Conservation (phyloP, 371 early-diverging fungal genomes). For the Vavraia culicis region DNA sequence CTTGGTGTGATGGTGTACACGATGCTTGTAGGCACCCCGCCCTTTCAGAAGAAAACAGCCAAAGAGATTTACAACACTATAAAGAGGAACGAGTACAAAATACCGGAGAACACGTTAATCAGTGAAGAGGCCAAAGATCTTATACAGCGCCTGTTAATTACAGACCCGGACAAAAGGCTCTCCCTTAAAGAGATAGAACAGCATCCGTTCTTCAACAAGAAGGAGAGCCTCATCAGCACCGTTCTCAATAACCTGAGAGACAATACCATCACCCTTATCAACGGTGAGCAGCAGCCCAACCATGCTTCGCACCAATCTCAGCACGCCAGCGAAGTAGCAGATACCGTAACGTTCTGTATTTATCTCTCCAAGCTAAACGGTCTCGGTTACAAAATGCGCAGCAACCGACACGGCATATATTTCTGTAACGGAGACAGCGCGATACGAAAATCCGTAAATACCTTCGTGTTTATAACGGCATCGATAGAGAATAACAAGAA, state of each 20-base stretch:
- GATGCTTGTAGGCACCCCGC: conserved; percentile 68
- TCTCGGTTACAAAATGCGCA: conserved; percentile 56
- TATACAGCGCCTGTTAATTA: conserved; percentile 55
- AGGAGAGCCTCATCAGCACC: conserved; percentile 16
- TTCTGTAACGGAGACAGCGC: conserved; percentile 60
- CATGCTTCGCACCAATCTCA: background rate
- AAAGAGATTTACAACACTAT: conserved; percentile 61
- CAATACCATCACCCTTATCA: conserved; percentile 2
- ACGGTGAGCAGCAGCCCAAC: conserved; percentile 22
- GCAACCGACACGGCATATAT: conserved; percentile 54
- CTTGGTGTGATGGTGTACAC: conserved; percentile 74
- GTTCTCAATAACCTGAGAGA: conserved; percentile 22
- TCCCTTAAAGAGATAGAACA: conserved; percentile 45
- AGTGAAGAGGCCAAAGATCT: conserved; percentile 54
- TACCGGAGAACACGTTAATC: conserved; percentile 51
- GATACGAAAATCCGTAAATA: conserved; percentile 8
- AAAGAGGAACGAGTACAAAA: conserved; percentile 52
- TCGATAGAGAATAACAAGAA: conserved; percentile 22
- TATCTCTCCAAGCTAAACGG: conserved; percentile 57
- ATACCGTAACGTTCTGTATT: conserved; percentile 46
- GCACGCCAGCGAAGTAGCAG: background rate
- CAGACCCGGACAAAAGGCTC: conserved; percentile 51
- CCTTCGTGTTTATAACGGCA: conserved; percentile 14
- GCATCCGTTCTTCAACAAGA: conserved; percentile 36
- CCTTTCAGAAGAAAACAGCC: conserved; percentile 67